These are phyloP conservation scores for Cordyceps sp. DNA, from an alignment of 2,329 filamentous ascomycete genomes.

Conservation along the genomic window DNA sequence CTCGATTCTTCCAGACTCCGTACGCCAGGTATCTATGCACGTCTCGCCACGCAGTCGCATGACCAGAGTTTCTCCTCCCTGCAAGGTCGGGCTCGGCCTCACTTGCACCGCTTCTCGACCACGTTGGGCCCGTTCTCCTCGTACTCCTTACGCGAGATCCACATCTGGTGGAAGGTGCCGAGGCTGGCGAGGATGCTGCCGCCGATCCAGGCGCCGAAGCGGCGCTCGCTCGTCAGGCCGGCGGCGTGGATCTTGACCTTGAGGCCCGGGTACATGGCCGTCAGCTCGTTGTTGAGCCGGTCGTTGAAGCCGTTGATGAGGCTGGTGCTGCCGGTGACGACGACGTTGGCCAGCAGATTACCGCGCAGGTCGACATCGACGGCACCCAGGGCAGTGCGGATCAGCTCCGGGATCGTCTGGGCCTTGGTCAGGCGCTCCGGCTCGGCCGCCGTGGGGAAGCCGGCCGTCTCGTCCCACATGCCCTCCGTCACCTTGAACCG, in stretches of 20 bases:
- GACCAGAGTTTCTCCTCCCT: too few species aligned
- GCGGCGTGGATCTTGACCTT: slow-evolving; percentile 80
- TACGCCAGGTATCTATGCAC: slow-evolving; percentile 10
- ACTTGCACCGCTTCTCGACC: slow-evolving; percentile 95
- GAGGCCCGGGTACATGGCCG: slow-evolving; percentile 64
- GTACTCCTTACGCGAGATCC: slow-evolving; percentile 95
- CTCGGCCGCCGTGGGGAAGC: slow-evolving; percentile 35
- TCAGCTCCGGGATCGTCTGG: slow-evolving; percentile 71
- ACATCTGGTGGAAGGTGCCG: slow-evolving; percentile 98
- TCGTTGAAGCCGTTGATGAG: slow-evolving; percentile 87
- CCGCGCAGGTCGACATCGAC: slow-evolving; percentile 83
- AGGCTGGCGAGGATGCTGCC: slow-evolving; percentile 89
- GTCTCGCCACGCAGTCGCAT: background rate
- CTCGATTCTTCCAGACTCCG: too few species aligned
- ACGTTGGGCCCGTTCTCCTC: slow-evolving; percentile 84
- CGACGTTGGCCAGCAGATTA: slow-evolving; percentile 71
- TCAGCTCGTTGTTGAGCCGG: slow-evolving; percentile 71
- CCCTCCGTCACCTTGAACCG: slow-evolving; percentile 76
- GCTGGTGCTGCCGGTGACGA: slow-evolving; percentile 78
- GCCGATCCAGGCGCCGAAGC: slow-evolving; percentile 90
- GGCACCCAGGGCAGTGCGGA: slow-evolving; percentile 58
- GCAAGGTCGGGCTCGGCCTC: too few species aligned
- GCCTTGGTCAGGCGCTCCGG: slow-evolving; percentile 40
- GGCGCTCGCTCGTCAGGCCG: slow-evolving; percentile 71
- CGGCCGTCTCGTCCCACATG: slow-evolving; percentile 75